Percentiles rank a stretch among this genome's conserved stretches.
These are phyloP conservation scores for Taphrina pruni DNA, from an alignment of 1,139 yeast species.

Conservation along the genomic window DNA sequence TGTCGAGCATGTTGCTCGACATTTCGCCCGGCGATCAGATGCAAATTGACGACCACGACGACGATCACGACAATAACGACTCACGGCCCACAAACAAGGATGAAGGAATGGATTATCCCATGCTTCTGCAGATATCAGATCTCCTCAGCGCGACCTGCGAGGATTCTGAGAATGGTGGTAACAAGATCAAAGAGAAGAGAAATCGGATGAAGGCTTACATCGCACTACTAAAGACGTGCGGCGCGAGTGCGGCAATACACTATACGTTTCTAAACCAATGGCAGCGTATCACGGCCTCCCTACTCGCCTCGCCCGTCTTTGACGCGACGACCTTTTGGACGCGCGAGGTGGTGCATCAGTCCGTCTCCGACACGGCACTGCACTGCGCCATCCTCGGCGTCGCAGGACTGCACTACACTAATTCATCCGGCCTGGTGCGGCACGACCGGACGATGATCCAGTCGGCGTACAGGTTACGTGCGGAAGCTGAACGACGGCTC, in stretches of 20 bases:
- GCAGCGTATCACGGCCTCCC: constrained; percentile 9
- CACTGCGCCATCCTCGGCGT: constrained; percentile 26
- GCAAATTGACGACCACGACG: constrained; percentile 3
- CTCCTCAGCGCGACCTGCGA: not conserved
- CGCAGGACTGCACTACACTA: constrained; percentile 18
- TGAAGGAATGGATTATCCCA: constrained; percentile 5
- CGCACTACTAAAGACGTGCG: constrained; percentile 15
- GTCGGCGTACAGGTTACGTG: constrained; percentile 24
- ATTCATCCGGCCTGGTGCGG: not conserved
- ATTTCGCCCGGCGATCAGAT: constrained; percentile 24
- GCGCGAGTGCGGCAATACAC: constrained; percentile 5
- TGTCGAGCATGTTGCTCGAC: constrained; percentile 9
- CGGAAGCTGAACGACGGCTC: constrained; percentile 30
- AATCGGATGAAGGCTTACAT: not conserved
- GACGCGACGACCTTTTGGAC: constrained; percentile 14
- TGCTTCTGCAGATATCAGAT: constrained; percentile 11
- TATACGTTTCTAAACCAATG: constrained; percentile 16
- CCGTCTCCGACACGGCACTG: constrained; percentile 12
- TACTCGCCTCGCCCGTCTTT: constrained; percentile 19
- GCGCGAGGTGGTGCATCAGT: constrained; percentile 1
- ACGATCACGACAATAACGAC: not conserved
- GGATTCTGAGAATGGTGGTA: not conserved
- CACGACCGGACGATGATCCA: not conserved
- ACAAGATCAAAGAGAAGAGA: not conserved
- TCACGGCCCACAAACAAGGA: too few relatives aligned